phyloP scores from a whole-genome alignment of 306 rosid genomes.

The Canavalia gladiata region DNA sequence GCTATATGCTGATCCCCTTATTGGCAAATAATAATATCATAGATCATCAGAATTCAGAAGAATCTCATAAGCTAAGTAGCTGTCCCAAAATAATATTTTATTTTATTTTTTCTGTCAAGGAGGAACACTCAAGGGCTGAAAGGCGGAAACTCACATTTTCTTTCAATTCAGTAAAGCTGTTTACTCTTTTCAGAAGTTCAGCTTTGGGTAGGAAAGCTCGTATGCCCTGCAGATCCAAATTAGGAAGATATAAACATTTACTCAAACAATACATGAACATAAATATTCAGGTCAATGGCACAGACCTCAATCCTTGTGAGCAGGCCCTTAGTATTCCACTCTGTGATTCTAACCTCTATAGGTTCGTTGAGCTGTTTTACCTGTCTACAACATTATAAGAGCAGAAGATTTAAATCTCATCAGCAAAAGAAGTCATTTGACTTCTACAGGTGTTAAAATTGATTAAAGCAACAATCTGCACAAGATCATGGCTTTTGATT shows the following conservation, averaged over 20 bases:
- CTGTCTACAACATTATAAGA: constrained; percentile 56
- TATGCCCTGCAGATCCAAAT: constrained; percentile 71
- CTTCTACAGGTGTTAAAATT: neutral
- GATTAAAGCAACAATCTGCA: constrained; percentile 24
- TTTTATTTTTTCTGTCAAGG: neutral
- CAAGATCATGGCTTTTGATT: neutral
- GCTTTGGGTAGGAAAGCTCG: constrained; percentile 86
- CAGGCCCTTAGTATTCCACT: constrained; percentile 91
- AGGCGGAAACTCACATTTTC: constrained; percentile 68
- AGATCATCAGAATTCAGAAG: constrained; percentile 3
- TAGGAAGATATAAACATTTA: constrained; percentile 29
- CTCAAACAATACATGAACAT: constrained; percentile 10
- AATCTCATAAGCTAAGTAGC: constrained; percentile 9
- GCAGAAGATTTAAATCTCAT: constrained; percentile 34
- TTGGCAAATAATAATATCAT: neutral
- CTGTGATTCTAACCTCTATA: constrained; percentile 73
- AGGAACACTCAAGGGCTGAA: neutral
- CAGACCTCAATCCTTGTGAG: constrained; percentile 87
- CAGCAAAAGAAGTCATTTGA: neutral
- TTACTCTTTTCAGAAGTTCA: constrained; percentile 74
- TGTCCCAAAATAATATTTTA: neutral
- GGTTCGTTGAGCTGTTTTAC: constrained; percentile 77
- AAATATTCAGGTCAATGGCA: constrained; percentile 27
- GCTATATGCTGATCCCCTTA: neutral
- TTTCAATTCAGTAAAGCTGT: constrained; percentile 74